phyloP scores from a whole-genome alignment of 2,329 filamentous ascomycete species.

The Sporothrix inflata region DNA sequence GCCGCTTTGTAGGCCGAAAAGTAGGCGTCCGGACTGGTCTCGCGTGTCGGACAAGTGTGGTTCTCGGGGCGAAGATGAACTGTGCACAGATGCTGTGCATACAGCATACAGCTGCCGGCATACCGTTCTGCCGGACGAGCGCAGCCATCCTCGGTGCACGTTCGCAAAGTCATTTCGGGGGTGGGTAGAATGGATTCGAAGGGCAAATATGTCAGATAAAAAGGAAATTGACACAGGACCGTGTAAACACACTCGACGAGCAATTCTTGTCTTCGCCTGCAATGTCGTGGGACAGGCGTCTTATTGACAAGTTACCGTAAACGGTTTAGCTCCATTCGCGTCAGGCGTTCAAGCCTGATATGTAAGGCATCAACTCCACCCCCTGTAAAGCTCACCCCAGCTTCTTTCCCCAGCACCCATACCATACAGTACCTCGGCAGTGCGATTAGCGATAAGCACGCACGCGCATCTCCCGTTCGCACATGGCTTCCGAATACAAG shows the following conservation, averaged over 20 bases:
- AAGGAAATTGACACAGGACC: too few species aligned
- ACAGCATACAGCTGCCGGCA: not conserved
- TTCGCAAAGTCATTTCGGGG: not conserved
- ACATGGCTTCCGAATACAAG: not conserved
- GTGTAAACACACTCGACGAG: too few species aligned
- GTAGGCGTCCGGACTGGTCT: not conserved
- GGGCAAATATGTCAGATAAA: too few species aligned
- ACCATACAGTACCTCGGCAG: conserved; percentile 27
- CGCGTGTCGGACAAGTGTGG: not conserved
- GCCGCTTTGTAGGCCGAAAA: not conserved
- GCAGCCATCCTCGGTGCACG: not conserved
- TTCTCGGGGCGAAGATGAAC: not conserved
- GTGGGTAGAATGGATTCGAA: too few species aligned
- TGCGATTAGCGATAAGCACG: conserved; percentile 11
- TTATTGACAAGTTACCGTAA: conserved; percentile 1
- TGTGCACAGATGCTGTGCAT: not conserved
- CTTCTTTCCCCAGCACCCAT: not conserved
- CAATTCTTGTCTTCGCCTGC: too few species aligned
- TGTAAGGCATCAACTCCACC: not conserved
- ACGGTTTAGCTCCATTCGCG: not conserved
- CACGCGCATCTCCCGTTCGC: not conserved
- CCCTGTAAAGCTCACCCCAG: not conserved
- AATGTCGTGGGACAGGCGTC: not conserved
- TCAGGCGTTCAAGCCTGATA: not conserved
- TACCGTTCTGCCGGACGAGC: not conserved